Evolutionary conservation across 129 eudicot genomes (phyloP), one percentile per base, ranked within the genome.

Genomic region (Mikania micrantha): DNA sequence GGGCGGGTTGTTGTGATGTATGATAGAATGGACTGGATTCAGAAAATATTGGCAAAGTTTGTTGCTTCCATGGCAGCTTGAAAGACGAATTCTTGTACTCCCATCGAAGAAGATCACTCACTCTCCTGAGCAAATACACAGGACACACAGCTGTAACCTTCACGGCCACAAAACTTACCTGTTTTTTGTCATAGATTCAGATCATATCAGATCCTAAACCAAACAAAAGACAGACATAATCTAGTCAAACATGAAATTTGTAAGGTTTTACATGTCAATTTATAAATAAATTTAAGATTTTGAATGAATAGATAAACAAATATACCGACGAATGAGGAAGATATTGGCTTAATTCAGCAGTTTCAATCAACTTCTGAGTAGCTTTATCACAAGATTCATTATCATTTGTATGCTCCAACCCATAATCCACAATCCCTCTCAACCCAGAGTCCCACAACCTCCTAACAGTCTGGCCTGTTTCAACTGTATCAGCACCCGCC

Each of bases 51-150:
- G 96, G 98, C 11, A 91, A 62, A 10, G 88, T 69, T 20, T 84
- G 74, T 34, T 62, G 86, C 82, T 91, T 91, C 98, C 98, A 91
- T 76, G 96, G 94, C 35, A 91, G 96, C 36, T 85, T 52, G 64
- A 82, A 64, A 27, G 88, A 83, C 11, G 68, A 61, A 28, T 91
- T 76, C 69, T 64, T 80, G 70, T 79, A 48, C 52, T 88, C 91
- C 98, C 98, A 91, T 78, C 98, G 74, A 31, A 91, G 79, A 39
- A 79, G 81, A 82, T 91, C 98, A 34, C 98, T 91, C 52, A 85
- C 76, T 64, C 98, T 65, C 71, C 64, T 78, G 0, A 91, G 87
- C 50, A 91, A 67, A 41, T 47, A 56, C 11, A 79, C 75, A 0
- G 90, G 88, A 77, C 86, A 83, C 63, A 88, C 77, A 24, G 98